phyloP scores from a whole-genome alignment of 2,329 filamentous ascomycete genomes.

The Podosphaera xanthii region DNA sequence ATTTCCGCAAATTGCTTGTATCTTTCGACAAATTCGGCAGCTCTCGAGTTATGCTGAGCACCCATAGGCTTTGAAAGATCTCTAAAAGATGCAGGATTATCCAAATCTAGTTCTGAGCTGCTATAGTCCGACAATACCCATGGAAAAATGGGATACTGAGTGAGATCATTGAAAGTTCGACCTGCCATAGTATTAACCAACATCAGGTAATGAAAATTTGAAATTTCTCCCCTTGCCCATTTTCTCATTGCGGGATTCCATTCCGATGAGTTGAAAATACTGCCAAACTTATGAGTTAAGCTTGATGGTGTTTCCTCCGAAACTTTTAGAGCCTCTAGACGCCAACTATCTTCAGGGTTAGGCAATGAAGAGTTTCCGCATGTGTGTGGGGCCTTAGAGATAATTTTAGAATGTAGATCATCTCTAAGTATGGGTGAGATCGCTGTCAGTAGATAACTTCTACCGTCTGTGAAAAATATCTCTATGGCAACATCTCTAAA shows the following conservation, averaged over 20 bases:
- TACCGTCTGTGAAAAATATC: conserved; percentile 88
- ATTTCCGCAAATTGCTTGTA: conserved; percentile 82
- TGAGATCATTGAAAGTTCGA: conserved; percentile 90
- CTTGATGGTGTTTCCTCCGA: conserved; percentile 34
- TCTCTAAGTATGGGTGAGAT: conserved; percentile 53
- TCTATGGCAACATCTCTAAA: conserved; percentile 95
- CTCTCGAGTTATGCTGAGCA: conserved; percentile 55
- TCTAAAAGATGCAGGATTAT: conserved; percentile 64
- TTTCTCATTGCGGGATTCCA: conserved; percentile 68
- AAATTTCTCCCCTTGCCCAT: conserved; percentile 88
- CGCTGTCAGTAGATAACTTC: conserved; percentile 79
- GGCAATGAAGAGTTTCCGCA: conserved; percentile 43
- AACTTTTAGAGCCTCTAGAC: conserved; percentile 61
- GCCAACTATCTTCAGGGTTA: conserved; percentile 75
- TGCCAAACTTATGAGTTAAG: conserved; percentile 74
- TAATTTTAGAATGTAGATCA: conserved; percentile 56
- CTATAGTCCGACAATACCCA: conserved; percentile 95
- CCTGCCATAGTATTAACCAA: conserved; percentile 94
- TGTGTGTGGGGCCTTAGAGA: conserved; percentile 59
- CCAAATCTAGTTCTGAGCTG: conserved; percentile 74
- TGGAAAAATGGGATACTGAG: conserved; percentile 93
- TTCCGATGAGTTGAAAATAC: conserved; percentile 64
- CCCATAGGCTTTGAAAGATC: conserved; percentile 94
- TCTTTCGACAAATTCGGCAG: conserved; percentile 58
- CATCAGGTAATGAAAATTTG: conserved; percentile 98